These are phyloP conservation scores for Letharia lupina DNA, from an alignment of 495 filamentous ascomycete genomes.

Conservation along the genomic window DNA sequence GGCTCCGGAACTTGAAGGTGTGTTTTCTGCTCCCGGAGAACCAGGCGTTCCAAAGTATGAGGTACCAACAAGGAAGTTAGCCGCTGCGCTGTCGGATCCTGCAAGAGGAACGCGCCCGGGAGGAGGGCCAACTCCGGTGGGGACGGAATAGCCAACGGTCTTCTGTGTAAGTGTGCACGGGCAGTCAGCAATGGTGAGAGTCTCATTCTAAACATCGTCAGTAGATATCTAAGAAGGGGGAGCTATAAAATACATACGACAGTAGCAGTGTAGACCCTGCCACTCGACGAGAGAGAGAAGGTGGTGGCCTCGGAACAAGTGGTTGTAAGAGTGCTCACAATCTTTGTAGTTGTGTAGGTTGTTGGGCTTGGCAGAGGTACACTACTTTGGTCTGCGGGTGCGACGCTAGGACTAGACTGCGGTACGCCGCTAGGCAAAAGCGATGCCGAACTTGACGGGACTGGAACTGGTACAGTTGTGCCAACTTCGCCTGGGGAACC, in stretches of 20 bases:
- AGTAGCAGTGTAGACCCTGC: conserved; percentile 1
- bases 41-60: background rate
- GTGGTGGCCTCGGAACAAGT: background rate
- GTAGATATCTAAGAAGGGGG: background rate
- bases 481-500: background rate
- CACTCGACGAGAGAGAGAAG: background rate
- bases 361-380: background rate
- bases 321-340: background rate
- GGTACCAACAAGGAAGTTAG: background rate
- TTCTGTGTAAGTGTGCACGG: background rate
- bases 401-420: background rate
- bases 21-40: background rate
- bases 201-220: background rate
- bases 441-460: background rate
- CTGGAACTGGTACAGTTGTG: background rate
- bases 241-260: background rate
- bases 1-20: background rate
- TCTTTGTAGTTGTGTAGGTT: background rate
- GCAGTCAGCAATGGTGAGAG: background rate
- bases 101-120: background rate
- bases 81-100: background rate
- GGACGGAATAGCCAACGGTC: background rate
- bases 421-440: background rate
- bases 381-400: background rate
- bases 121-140: background rate